Base-by-base conservation (phyloP, 768 basidiomycete genomes). In the Rhizopogon vulgaris region DNA sequence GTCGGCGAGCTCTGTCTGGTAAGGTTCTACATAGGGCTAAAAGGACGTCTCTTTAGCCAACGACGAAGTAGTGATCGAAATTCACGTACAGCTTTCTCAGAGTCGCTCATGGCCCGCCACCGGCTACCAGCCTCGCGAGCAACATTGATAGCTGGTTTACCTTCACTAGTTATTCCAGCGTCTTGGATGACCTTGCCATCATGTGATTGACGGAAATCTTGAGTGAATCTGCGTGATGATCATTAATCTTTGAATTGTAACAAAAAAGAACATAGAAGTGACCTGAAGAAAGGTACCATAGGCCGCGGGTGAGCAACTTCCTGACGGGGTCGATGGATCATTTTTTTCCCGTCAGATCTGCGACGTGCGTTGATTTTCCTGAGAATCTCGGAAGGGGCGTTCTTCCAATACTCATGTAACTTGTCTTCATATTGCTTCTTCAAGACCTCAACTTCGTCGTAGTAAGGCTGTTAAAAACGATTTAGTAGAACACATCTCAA, bases 361-460 rank as follows among this genome's bases (percentile, higher is more conserved):
- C 70, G 67, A 10, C 63, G 59, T 14, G 60, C 62, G 48, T 75
- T 75, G 49, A 75, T 59, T 22, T 60, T 55, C 24, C 43, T 63
- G 6, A 73, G 25, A 3, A 68, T 52, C 2, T 41, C 11, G 0
- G 34, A 8, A 18, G 67, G 57, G 1, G 58, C 38, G 2, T 57
- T 56, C 40, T 56, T 52, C 51, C 64, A 66, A 53, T 68, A 76
- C 0, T 66, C 64, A 6, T 60, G 59, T 46, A 57, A 56, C 4
- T 61, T 57, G 34, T 64, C 38, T 6, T 17, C 9, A 17, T 62
- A 62, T 41, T 64, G 56, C 2, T 15, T 56, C 24, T 59, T 62
- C n/a, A 55, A 27, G 7, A 11, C 47, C 25, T 56, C 54, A 3
- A 32, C 49, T 30, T 58, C 60, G 28, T 69, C 64, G 39, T 56